Percentiles rank a stretch among this genome's conserved stretches.
These are phyloP conservation scores for Wallacemonas sp. DNA, from an alignment of 208 protist genomes.

Conservation along the genomic window DNA sequence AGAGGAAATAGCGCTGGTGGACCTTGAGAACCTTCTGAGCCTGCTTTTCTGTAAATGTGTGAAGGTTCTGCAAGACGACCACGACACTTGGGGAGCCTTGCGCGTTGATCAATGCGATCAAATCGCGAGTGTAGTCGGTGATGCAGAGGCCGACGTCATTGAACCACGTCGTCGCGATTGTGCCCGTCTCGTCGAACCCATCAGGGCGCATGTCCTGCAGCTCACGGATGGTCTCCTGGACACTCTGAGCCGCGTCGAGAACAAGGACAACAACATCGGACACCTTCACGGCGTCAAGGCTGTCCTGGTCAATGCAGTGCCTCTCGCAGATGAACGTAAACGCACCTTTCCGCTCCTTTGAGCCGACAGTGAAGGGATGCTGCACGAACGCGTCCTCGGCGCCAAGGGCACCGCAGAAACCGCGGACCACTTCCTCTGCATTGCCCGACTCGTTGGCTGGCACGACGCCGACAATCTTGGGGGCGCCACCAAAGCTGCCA, in stretches of 20 bases:
- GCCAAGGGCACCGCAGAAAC: constrained; percentile 52
- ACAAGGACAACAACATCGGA: constrained; percentile 80
- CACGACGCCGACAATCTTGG: constrained; percentile 77
- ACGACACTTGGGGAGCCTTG: constrained; percentile 73
- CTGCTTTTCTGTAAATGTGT: constrained; percentile 77
- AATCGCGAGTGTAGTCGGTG: constrained; percentile 81
- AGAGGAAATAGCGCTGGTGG: constrained; percentile 86
- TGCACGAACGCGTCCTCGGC: constrained; percentile 29
- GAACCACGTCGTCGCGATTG: constrained; percentile 80
- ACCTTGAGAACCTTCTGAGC: constrained; percentile 78
- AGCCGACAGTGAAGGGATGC: constrained; percentile 62
- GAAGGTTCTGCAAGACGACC: constrained; percentile 76
- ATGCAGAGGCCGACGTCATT: constrained; percentile 86
- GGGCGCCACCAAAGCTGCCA: constrained; percentile 45
- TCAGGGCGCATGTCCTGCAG: constrained; percentile 45
- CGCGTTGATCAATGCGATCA: constrained; percentile 73
- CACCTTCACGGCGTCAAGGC: constrained; percentile 81
- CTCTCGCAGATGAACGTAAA: constrained; percentile 87
- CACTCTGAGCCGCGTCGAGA: constrained; percentile 76
- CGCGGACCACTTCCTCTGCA: constrained; percentile 63
- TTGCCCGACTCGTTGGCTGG: constrained; percentile 87
- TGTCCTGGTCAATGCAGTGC: constrained; percentile 81
- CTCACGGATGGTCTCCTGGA: constrained; percentile 79
- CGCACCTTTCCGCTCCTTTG: constrained; percentile 57
- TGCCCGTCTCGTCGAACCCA: constrained; percentile 38